Base-by-base conservation (phyloP, 2,329 filamentous ascomycete genomes). In the Neospermospora avenae region DNA sequence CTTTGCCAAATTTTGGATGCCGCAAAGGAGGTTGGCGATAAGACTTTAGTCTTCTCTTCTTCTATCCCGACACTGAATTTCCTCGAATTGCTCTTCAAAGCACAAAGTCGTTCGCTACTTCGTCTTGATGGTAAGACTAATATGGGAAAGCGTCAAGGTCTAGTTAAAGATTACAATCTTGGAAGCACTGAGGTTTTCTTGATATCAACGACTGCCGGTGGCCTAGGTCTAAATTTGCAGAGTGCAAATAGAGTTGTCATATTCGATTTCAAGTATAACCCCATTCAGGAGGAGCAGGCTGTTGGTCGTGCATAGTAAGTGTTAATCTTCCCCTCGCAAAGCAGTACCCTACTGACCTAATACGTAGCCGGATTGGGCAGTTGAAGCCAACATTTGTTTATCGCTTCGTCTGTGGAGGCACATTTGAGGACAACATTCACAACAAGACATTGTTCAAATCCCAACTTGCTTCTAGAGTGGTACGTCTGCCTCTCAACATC, bases 211-310 rank as follows among this genome's bases (percentile, higher is more conserved):
- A 85, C 75, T 61, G 91, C 93, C 8, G 93, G 92, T 22, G 91
- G 91, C 0, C 77, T 92, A 1, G 93, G 93, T 0, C 78, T 96
- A 53, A 97, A 97, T 65, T 88, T 97, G 13, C 84, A 84, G 42
- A 87, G 88, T 1, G 93, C 93, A 1, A 96, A 92, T 71, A 84
- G 93, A 20, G 90, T 96, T 1, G 82, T 97, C 20, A 88, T 97
- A 20, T 89, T 96, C 58, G 93, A 97, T 71, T 91, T 89, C 69
- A 80, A 81, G 62, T 96, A 87, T 76, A 95, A 93, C 64, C 93
- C 93, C 0, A 82, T 86, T 4, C 81, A 87, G 70, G 93, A 96
- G 73, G 87, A 92, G 68, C 93, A 97, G 74, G 93, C 93, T 1
- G 84, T 96, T 54, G 93, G 91, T 1, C 83, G 93, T 56, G 88